Conservation (phyloP, 768 basidiomycete genomes). For the Calocera cornea region DNA sequence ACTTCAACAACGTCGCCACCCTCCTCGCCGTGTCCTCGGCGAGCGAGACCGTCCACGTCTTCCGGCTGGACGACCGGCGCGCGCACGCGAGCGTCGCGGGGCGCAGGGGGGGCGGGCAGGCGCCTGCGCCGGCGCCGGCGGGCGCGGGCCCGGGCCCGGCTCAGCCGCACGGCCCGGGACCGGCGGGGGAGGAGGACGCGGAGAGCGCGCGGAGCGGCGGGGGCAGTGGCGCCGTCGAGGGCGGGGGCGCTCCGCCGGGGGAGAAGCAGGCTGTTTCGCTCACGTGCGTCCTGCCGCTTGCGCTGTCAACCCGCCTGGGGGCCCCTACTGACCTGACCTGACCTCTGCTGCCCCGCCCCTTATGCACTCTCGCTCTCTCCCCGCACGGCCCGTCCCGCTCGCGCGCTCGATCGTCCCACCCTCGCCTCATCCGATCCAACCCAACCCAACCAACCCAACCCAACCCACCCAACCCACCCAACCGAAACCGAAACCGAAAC, state of each 20-base stretch:
- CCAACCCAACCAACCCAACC: not conserved
- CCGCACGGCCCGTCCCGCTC: not conserved
- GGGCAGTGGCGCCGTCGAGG: conserved; percentile 42
- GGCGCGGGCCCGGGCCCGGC: conserved; percentile 14
- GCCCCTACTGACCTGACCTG: not conserved
- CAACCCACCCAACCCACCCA: not conserved
- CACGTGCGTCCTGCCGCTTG: not conserved
- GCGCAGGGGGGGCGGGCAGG: conserved; percentile 11
- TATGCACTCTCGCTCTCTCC: not conserved
- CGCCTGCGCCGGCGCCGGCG: conserved; percentile 17
- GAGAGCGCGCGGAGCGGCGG: conserved; percentile 15
- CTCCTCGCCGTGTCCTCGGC: conserved; percentile 84
- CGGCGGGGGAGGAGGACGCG: conserved; percentile 45
- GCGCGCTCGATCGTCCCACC: not conserved
- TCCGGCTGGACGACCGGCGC: conserved; percentile 51
- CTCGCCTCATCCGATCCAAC: not conserved
- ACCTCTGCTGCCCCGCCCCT: not conserved
- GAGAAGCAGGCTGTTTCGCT: not conserved
- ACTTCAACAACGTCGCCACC: conserved; percentile 70
- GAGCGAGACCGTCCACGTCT: conserved; percentile 93
- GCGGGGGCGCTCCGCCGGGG: not conserved
- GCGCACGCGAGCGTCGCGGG: conserved; percentile 16
- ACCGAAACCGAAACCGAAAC: not conserved
- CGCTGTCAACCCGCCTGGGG: no score
- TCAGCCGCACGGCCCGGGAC: conserved; percentile 41